Evolutionary conservation across 1,139 yeast species (phyloP).

Genomic region (Yamadazyma diospyri): DNA sequence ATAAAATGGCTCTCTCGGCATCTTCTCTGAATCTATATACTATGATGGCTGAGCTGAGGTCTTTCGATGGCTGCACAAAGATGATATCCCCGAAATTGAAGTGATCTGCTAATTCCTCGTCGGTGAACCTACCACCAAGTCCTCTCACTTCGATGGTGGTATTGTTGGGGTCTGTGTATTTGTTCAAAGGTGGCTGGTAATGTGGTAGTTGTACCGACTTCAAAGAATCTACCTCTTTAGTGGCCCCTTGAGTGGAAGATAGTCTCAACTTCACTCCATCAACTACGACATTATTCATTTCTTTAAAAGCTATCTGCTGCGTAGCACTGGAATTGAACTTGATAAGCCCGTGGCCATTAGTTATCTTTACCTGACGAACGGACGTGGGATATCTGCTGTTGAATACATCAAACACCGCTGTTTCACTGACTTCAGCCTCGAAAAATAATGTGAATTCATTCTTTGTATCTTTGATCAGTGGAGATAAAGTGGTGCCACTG

Average conservation of each 20-base stretch:
- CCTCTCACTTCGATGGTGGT: conserved; percentile 31
- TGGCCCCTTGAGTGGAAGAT: conserved; percentile 17
- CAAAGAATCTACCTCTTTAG: conserved; percentile 3
- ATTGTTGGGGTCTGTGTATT: conserved; percentile 35
- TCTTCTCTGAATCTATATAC: conserved; percentile 29
- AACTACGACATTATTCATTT: conserved; percentile 77
- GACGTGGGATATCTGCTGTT: conserved; percentile 64
- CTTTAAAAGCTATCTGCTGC: conserved; percentile 69
- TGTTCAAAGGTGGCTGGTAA: conserved; percentile 30
- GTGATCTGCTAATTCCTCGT: conserved; percentile 25
- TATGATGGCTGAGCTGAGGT: conserved; percentile 22
- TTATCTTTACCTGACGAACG: conserved; percentile 79
- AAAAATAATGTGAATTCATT: conserved; percentile 64
- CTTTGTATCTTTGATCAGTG: conserved; percentile 8
- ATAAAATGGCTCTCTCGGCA: conserved; percentile 36
- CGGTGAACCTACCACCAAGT: conserved; percentile 26
- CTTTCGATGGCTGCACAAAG: conserved; percentile 19
- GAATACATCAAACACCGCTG: conserved; percentile 62
- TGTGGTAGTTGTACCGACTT: conserved; percentile 20
- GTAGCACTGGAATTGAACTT: conserved; percentile 71
- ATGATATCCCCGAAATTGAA: conserved; percentile 38
- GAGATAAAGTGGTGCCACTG: background rate
- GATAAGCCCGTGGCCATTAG: conserved; percentile 93
- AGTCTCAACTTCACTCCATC: conserved; percentile 70
- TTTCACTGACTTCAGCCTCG: conserved; percentile 83